Evolutionary conservation across 2,329 filamentous ascomycete genomes (phyloP), one percentile per base, ranked within the genome.

Genomic region (Chaetomium sp.): DNA sequence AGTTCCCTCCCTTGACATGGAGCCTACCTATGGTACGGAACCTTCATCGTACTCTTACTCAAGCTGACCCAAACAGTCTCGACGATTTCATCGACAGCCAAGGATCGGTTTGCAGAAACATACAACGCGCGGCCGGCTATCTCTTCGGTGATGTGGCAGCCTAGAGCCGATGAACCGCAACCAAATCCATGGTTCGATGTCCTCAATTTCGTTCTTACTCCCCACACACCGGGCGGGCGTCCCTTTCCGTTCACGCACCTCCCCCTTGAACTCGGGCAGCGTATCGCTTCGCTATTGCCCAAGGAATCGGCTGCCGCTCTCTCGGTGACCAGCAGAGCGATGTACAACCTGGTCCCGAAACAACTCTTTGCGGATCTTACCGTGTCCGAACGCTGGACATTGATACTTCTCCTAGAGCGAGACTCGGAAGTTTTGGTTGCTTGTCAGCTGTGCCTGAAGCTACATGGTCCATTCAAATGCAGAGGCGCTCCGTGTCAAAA

Each of bases 391-490:
- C 51, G 12, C n/a, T 53, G 51, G 51, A 47, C 9, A 11, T 34
- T 53, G 43, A n/a, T 53, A 2, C 51, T 53, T 2, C 51, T 53
- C 10, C 43, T 53, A 4, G 51, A 53, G 43, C 35, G 51, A 4
- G 51, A 53, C 14, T 41, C 51, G 11, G 43, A 53, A 1, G 6
- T 53, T 19, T 9, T 53, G 6, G 51, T 53, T 8, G 51, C 51
- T 34, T 53, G 51, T 32, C 51, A 53, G 43, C 43, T n/a, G 33
- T 53, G 51, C 43, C 9, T 35, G n/a, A 53, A 41, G 19, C 11
- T 49, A n/a, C 44, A 49, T 35, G 11, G 37, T 36, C 52, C 52
- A 1, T 48, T 48, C 37, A 4, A 2, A 4, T 36, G 11, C 2
- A 11, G 19, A 6, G 41, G 19, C 4, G 3, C 12, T 9, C 4